These are phyloP conservation scores for Cryptococcus wingfieldii DNA, from an alignment of 1,284 basidiomycete species.

Conservation along the genomic window DNA sequence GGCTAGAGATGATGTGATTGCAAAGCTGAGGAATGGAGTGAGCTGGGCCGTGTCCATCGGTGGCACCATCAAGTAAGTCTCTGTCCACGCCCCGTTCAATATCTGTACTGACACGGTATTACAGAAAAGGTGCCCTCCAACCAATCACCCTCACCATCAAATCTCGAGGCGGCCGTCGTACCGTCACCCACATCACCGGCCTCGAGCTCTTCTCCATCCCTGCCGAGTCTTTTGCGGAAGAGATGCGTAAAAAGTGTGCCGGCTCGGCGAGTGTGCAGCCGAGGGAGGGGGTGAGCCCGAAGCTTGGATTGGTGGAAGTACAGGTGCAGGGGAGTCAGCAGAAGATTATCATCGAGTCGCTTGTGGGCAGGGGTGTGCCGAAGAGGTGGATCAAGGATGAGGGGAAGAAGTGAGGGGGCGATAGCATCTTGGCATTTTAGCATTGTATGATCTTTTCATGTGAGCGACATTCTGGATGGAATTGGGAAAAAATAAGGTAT, in stretches of 20 bases:
- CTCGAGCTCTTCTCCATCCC: slow-evolving; percentile 70
- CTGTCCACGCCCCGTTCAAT: background rate
- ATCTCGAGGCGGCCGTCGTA: slow-evolving; percentile 68
- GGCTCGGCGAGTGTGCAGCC: slow-evolving; percentile 58
- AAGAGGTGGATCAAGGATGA: slow-evolving; percentile 65
- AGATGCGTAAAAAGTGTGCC: slow-evolving; percentile 69
- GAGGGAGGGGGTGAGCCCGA: slow-evolving; percentile 41
- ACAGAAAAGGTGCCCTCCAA: slow-evolving; percentile 69
- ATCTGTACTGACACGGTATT: background rate
- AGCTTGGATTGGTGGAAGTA: slow-evolving; percentile 57
- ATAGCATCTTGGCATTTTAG: background rate
- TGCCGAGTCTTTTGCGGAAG: slow-evolving; percentile 70
- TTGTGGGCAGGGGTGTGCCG: slow-evolving; percentile 66
- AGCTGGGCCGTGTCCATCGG: slow-evolving; percentile 38
- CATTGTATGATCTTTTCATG: background rate
- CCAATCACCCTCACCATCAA: slow-evolving; percentile 67
- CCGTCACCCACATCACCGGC: slow-evolving; percentile 68
- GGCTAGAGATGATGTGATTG: slow-evolving; percentile 65
- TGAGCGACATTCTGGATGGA: no score
- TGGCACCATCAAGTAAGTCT: slow-evolving; percentile 37
- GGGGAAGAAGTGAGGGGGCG: slow-evolving; percentile 7
- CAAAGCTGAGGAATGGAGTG: slow-evolving; percentile 32
- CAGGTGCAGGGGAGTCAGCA: slow-evolving; percentile 77
- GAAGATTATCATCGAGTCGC: slow-evolving; percentile 61
- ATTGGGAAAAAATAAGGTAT: slow-evolving; percentile 3